phyloP scores from a whole-genome alignment of 2,329 filamentous ascomycete genomes.

The Arthrobotrys entomopaga region DNA sequence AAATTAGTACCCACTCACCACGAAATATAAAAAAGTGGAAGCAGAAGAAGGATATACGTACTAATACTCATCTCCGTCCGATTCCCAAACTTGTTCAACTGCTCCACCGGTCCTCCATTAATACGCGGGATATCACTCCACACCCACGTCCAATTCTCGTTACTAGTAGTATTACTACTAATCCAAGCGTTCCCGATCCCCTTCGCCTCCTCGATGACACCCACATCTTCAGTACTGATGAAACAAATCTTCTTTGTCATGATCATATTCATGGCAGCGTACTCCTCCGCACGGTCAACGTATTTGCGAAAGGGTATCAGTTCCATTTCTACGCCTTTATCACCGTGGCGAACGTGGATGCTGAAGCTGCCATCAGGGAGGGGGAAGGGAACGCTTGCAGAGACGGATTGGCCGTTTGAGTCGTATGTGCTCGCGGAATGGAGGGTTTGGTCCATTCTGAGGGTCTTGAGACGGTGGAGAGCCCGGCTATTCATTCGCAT shows the following conservation, averaged over 20 bases:
- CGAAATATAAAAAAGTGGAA: neutral
- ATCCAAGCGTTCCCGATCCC: constrained; percentile 49
- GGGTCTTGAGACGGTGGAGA: constrained; percentile 45
- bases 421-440: constrained; percentile 42
- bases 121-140: constrained; percentile 57
- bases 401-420: constrained; percentile 6
- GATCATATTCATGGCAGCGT: constrained; percentile 55
- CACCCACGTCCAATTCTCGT: constrained; percentile 56
- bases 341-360: constrained; percentile 57
- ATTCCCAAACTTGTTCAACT: constrained; percentile 57
- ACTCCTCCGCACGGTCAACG: constrained; percentile 50
- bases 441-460: constrained; percentile 42
- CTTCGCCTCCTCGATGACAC: constrained; percentile 54
- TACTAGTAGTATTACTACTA: constrained; percentile 47
- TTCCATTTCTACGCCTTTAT: constrained; percentile 57
- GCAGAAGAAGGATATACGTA: constrained; percentile 17
- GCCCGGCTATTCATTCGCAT: constrained; percentile 56
- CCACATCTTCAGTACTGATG: constrained; percentile 56
- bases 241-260: constrained; percentile 55
- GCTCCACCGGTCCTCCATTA: constrained; percentile 56
- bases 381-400: constrained; percentile 48
- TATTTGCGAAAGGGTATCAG: constrained; percentile 55
- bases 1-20: neutral
- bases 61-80: constrained; percentile 58
- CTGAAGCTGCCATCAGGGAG: constrained; percentile 56